phyloP scores from a whole-genome alignment of 2,329 filamentous ascomycete species.

The Diaporthe citri region DNA sequence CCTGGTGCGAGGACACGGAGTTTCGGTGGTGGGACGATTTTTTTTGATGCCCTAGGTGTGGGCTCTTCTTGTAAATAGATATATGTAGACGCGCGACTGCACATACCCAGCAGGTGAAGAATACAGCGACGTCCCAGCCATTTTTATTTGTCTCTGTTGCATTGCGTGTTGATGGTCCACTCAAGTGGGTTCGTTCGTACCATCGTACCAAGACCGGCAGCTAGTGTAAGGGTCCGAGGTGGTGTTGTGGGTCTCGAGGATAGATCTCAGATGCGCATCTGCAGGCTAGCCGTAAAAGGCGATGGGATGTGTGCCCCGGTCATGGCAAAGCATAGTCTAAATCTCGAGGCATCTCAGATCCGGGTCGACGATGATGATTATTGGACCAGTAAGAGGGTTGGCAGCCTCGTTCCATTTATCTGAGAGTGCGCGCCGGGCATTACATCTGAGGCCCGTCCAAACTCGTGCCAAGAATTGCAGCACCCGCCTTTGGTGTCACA shows the following conservation, averaged over 20 bases:
- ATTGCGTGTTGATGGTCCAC: not conserved
- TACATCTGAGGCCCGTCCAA: slow-evolving; percentile 6
- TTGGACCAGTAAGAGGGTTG: not conserved
- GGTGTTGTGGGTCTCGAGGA: not conserved
- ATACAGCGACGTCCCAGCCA: slow-evolving; percentile 2
- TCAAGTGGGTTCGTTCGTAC: not conserved
- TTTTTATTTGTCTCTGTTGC: not conserved
- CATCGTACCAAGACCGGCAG: not conserved
- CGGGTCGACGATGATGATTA: not conserved
- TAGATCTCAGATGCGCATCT: slow-evolving; percentile 13
- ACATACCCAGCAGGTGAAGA: not conserved
- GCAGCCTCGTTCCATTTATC: not conserved
- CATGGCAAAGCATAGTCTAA: not conserved
- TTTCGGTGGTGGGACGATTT: not conserved
- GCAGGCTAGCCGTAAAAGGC: not conserved
- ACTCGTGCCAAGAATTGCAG: not conserved
- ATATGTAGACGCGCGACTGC: slow-evolving; percentile 20
- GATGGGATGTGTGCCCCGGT: not conserved
- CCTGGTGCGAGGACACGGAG: not conserved
- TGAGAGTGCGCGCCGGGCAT: not conserved
- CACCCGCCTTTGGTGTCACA: not conserved
- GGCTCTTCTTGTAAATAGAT: slow-evolving; percentile 14
- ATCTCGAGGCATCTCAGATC: not conserved
- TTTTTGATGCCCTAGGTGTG: not conserved
- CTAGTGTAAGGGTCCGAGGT: not conserved